Evolutionary conservation across 179 eudicot species (phyloP), one percentile per base, ranked within the genome.

Genomic region (Spinacia oleracea): DNA sequence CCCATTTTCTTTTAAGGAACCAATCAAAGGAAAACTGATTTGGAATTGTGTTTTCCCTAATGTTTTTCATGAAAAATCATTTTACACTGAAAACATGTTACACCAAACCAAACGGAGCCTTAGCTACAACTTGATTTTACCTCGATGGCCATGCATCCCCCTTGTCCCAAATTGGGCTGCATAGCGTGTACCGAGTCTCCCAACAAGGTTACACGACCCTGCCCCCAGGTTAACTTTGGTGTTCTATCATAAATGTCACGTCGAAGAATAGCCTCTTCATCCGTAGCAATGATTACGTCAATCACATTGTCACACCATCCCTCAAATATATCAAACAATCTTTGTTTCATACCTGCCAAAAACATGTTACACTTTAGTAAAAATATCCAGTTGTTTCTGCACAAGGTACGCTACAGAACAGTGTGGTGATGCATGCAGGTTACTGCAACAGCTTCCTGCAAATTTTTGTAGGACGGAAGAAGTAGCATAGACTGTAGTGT

Each of bases 101-200:
- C n/a, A n/a, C n/a, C n/a, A n/a, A n/a, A n/a, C n/a, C n/a, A n/a
- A n/a, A n/a, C n/a, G n/a, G n/a, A n/a, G n/a, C n/a, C n/a, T n/a
- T n/a, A n/a, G 18, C 16, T 32, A 18, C 66, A n/a, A 70, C 69
- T 0, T 1, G 3, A 9, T 8, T 66, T 46, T 86, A 95, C 98
- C 97, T 95, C 97, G 75, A 95, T 93, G 78, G 98, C 98, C 98
- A 95, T 95, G 81, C 98, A 95, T 62, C 98, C 98, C 5, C 98
- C 98, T 87, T 95, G 98, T 51, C 98, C 98, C 91, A 95, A 84
- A 77, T 95, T 95, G 56, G 98, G 98, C 84, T 95, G 98, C 98
- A 95, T 95, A 59, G 98, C 98, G 84, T 95, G 98, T 80, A 91
- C 83, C n/a, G 98, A 93, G 82, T 95, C 98, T n/a, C 98, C 98